Evolutionary conservation across 1,284 basidiomycete species (phyloP), one percentile per base, ranked within the genome.

Genomic region (Rhodotorula glutinis): DNA sequence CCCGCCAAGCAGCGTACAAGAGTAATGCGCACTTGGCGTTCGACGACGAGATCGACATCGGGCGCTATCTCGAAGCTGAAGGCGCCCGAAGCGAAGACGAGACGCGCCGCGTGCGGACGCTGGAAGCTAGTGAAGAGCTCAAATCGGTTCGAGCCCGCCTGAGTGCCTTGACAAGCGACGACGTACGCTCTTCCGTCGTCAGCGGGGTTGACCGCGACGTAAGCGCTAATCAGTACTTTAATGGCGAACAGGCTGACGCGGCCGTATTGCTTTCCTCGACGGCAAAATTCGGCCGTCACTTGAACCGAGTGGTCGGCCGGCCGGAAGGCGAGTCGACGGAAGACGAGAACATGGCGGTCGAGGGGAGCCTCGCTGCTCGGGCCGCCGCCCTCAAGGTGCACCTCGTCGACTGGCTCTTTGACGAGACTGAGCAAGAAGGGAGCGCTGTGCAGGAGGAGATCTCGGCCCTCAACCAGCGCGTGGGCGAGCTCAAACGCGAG

Each of bases 11-110:
- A 70, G 88, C 93, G 23, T 94, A 90, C 82, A 99, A 99, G 79
- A 93, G 90, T 16, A 95, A 98, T 77, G 92, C 92, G 1, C 95
- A 94, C 76, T 87, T 99, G 72, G 89, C 88, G 74, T 95, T 96
- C 76, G 87, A 83, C 9, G 90, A 95, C 78, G 88, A 86, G 17
- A 82, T 99, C 11, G 88, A 85, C 75, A 87, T 98, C 85, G 94
- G 97, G 78, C 87, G 96, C 8, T 99, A 95, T 82, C 81, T 96
- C 55, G 75, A 79, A 51, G 57, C 74, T 74, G 88, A 91, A 62
- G 85, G 83, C 59, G 86, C 86, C 3, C 85, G 91, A 75, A 81
- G 47, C 17, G 72, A 60, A 4, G 43, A 46, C 21, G 41, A 87
- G 74, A 82, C 83, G 27, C 83, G 83, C 54, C 87, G 88, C 2